Percentiles rank a stretch among this genome's conserved stretches.
Evolutionary conservation across 176 grass and related monocot species (phyloP).

Genomic region (Oryza glaberrima): DNA sequence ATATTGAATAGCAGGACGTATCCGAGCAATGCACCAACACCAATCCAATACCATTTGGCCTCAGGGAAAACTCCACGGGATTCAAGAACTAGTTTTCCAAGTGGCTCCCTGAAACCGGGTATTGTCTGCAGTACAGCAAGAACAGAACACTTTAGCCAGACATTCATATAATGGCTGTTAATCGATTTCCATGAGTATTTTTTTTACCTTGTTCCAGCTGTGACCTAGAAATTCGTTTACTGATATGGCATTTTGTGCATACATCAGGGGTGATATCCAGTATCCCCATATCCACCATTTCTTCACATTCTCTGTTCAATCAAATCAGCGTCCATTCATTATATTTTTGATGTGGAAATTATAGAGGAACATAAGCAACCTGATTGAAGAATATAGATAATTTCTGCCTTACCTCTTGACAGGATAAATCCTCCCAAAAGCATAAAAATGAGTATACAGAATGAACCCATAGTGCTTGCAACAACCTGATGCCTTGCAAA

Average conservation of each 20-base stretch:
- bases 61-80: slow-evolving; percentile 70
- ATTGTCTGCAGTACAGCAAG: slow-evolving; percentile 29
- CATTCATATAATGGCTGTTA: background rate
- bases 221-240: slow-evolving; percentile 79
- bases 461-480: slow-evolving; percentile 73
- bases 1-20: slow-evolving; percentile 75
- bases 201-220: slow-evolving; percentile 71
- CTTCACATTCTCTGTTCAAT: slow-evolving; percentile 71
- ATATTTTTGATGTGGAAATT: slow-evolving; percentile 9
- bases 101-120: slow-evolving; percentile 19
- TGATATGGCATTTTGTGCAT: slow-evolving; percentile 75
- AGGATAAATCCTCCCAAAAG: slow-evolving; percentile 77
- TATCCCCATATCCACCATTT: slow-evolving; percentile 96
- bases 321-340: background rate
- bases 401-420: slow-evolving; percentile 58
- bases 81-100: slow-evolving; percentile 62
- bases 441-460: slow-evolving; percentile 61
- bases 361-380: background rate
- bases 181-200: background rate
- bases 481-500: slow-evolving; percentile 73
- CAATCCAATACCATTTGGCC: slow-evolving; percentile 87
- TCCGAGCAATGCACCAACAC: slow-evolving; percentile 65
- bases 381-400: slow-evolving; percentile 5
- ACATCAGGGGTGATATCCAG: slow-evolving; percentile 79
- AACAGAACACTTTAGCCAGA: slow-evolving; percentile 33